Percentiles rank a stretch among this genome's conserved stretches.
Evolutionary conservation across 306 rosid genomes (phyloP).

Genomic region (barrel medic (Medicago truncatula)): MtrunA17r5.0-ANR NC_053042.1:3480001-3480500

Average conservation of each 20-base stretch:
- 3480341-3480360: background rate
- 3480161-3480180: background rate
- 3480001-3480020: background rate
- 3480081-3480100: background rate
- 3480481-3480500: background rate
- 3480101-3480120: background rate
- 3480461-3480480: constrained; percentile 30
- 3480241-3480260: background rate
- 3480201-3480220: background rate
- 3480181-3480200: background rate
- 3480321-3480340: background rate
- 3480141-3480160: background rate
- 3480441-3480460: constrained; percentile 32
- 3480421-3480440: constrained; percentile 23
- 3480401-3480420: background rate
- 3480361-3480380: background rate
- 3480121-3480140: background rate
- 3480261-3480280: background rate
- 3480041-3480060: background rate
- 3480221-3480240: background rate
- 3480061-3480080: background rate
- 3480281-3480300: background rate
- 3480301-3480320: background rate
- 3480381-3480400: background rate
- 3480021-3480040: background rate